Percentiles rank a stretch among this genome's conserved stretches.
Conservation (phyloP, 75 land plant species). For the Pinus tabuliformis region DNA sequence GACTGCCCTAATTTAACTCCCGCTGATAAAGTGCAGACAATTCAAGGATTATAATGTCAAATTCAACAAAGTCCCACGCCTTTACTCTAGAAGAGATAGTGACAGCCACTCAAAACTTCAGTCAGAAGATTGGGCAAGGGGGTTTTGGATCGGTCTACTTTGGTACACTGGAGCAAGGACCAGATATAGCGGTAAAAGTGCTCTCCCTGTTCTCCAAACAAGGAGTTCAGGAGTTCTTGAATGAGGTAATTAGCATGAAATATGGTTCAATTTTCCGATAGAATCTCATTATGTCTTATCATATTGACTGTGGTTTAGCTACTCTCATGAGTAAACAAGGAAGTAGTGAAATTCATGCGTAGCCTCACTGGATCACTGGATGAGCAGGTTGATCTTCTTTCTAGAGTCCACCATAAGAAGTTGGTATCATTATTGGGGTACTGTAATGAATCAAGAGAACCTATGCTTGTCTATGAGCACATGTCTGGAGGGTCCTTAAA, state of each 20-base stretch:
- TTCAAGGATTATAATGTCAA: neutral
- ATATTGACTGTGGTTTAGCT: neutral
- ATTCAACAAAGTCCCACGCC: neutral
- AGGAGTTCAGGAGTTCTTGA: neutral
- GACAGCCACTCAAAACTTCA: neutral
- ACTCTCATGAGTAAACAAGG: too few relatives aligned
- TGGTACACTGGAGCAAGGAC: neutral
- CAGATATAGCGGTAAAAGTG: neutral
- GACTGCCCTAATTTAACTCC: too few relatives aligned
- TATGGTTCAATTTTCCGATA: neutral
- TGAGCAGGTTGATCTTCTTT: slow-evolving; percentile 17
- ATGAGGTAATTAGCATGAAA: neutral
- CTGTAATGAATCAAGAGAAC: slow-evolving; percentile 25
- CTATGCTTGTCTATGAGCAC: slow-evolving; percentile 51
- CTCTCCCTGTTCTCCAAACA: neutral
- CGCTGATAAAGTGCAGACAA: neutral
- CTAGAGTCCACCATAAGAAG: slow-evolving; percentile 18
- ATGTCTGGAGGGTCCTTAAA: slow-evolving; percentile 30
- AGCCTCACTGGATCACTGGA: neutral
- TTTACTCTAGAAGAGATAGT: neutral
- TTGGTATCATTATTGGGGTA: slow-evolving; percentile 34
- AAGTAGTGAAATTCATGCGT: too few relatives aligned
- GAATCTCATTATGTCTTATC: neutral
- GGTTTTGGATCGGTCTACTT: slow-evolving; percentile 2
- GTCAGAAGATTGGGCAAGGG: slow-evolving; percentile 2